Evolutionary conservation across 2,329 filamentous ascomycete genomes (phyloP), one percentile per base, ranked within the genome.

Genomic region (Fusarium sp.): DNA sequence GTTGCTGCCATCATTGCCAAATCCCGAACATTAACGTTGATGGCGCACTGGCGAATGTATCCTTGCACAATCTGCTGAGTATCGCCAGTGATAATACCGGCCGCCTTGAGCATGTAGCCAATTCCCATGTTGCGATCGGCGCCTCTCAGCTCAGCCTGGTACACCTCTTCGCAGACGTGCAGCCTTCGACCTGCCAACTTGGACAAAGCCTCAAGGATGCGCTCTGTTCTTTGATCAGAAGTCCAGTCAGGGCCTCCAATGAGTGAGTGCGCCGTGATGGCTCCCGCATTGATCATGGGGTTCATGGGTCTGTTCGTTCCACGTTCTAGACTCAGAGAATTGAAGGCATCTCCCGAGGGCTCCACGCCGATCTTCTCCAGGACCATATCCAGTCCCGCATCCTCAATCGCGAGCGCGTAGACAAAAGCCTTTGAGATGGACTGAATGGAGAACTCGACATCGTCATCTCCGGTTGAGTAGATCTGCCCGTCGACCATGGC

Each of bases 391-490:
- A 81, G 56, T 0, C 79, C 79, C 1, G 73, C 70, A 49, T 81
- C 79, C 47, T 79, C 77, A 35, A 81, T 81, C 11, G 79, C 79
- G 6, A 81, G 62, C 3, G 79, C 78, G 59, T 81, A 81, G 27
- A 80, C 78, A 50, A 81, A 80, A 2, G 78, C 73, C 44, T 81
- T 81, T 14, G 79, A 79, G 50, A 81, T 81, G 67, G 78, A 80
- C 54, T 81, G 78, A 33, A 81, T 81, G 2, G 79, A 80, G 56
- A 80, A 80, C 54, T 81, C 79, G 45, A 79, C 62, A 11, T 71
- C 54, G 46, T 81, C 79, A 61, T 81, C 79, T 4, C 79, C 79
- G 2, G 75, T 76, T 1, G 78, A 80, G 71, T 81, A 81, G 2
- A 80, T 35, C 17, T 78, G 75, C 10, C 79, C 79, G 33, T 80